Conservation (phyloP, 1,139 yeast genomes). For the Meyerozyma elateridarum region DNA sequence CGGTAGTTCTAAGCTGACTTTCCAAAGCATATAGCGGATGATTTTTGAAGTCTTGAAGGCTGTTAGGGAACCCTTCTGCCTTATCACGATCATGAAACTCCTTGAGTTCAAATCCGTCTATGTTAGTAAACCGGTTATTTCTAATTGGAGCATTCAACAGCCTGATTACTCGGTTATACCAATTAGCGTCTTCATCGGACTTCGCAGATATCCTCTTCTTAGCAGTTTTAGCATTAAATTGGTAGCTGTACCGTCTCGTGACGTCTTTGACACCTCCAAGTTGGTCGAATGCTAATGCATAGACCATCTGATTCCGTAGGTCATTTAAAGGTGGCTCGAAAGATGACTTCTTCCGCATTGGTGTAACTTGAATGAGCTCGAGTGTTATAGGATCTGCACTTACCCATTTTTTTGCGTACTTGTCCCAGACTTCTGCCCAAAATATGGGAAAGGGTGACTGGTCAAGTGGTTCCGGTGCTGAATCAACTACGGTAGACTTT, state of each 20-base stretch:
- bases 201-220: slow-evolving; percentile 62
- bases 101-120: slow-evolving; percentile 66
- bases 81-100: slow-evolving; percentile 66
- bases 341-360: slow-evolving; percentile 51
- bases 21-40: slow-evolving; percentile 89
- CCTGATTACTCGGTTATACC: slow-evolving; percentile 53
- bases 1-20: slow-evolving; percentile 65
- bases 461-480: slow-evolving; percentile 16
- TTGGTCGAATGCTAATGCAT: slow-evolving; percentile 73
- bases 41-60: slow-evolving; percentile 72
- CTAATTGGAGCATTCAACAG: slow-evolving; percentile 22
- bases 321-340: slow-evolving; percentile 76
- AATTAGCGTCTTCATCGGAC: slow-evolving; percentile 50
- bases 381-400: slow-evolving; percentile 76
- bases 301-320: slow-evolving; percentile 55
- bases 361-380: slow-evolving; percentile 58
- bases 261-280: slow-evolving; percentile 70
- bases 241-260: slow-evolving; percentile 73
- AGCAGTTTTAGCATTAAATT: slow-evolving; percentile 68
- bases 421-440: slow-evolving; percentile 96
- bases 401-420: slow-evolving; percentile 67
- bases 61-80: slow-evolving; percentile 85
- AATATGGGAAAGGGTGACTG: slow-evolving; percentile 61
- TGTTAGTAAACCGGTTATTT: slow-evolving; percentile 31
- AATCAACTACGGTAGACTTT: slow-evolving; percentile 4